These are phyloP conservation scores for Malassezia dermatis DNA, from an alignment of 1,284 basidiomycete genomes.

Conservation along the genomic window DNA sequence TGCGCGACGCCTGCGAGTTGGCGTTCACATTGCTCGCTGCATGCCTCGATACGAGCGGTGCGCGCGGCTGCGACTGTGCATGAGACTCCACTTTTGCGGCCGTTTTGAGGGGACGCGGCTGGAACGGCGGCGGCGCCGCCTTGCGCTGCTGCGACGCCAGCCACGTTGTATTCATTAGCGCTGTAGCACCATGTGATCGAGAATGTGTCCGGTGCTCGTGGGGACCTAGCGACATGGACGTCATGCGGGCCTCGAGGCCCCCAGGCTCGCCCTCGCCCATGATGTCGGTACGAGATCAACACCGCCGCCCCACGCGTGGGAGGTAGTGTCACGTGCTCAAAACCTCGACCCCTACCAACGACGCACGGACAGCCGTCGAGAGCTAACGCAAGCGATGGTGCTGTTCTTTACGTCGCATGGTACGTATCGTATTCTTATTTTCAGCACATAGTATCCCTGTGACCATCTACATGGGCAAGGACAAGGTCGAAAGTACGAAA, in stretches of 20 bases:
- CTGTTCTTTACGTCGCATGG: slow-evolving; percentile 55
- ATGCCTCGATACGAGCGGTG: slow-evolving; percentile 7
- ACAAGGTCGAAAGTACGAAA: slow-evolving; percentile 55
- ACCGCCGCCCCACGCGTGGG: background rate
- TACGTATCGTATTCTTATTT: slow-evolving; percentile 16
- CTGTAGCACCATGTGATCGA: background rate
- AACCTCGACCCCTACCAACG: background rate
- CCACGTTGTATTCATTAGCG: slow-evolving; percentile 14
- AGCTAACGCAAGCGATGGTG: slow-evolving; percentile 50
- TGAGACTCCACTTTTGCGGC: background rate
- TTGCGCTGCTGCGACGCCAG: slow-evolving; percentile 15
- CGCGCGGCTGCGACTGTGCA: background rate
- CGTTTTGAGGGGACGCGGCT: slow-evolving; percentile 14
- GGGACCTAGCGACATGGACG: slow-evolving; percentile 8
- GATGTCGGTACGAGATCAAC: slow-evolving; percentile 10
- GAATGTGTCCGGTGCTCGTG: background rate
- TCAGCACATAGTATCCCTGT: slow-evolving; percentile 57
- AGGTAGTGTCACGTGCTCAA: background rate
- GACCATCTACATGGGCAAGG: slow-evolving; percentile 82
- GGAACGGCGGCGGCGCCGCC: slow-evolving; percentile 13
- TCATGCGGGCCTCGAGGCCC: slow-evolving; percentile 13
- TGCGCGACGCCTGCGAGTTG: background rate
- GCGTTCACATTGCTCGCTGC: background rate
- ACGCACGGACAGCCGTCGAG: background rate
- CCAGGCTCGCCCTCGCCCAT: slow-evolving; percentile 4